Evolutionary conservation across 495 filamentous ascomycete genomes (phyloP), one percentile per base, ranked within the genome.

Genomic region (Annulohypoxylon nitens): DNA sequence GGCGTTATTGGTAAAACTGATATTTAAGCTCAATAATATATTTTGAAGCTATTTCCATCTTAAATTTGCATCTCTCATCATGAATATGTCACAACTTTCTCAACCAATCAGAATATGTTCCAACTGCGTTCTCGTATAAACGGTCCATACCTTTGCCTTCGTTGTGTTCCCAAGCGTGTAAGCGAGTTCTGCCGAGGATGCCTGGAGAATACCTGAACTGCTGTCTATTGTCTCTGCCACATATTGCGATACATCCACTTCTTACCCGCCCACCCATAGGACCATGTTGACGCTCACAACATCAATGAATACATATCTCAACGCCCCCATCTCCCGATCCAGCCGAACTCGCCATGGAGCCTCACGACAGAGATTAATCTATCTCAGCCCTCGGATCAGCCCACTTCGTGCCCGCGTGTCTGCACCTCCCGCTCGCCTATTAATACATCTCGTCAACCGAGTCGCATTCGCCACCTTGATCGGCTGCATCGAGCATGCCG

Each of bases 391-490:
- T 41, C 59, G 10, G 14, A 69, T 69, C 59, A 63, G 50, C 39
- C 25, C 51, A 63, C 20, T 14, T 23, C 12, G 10, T 37, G 8
- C 23, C 18, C 57, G 36, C 36, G 12, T 43, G 20, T 30, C 20
- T 60, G 16, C 25, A 2, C 45, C 23, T 59, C 4, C 18, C 7
- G 18, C 34, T 34, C 55, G 12, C 26, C 25, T 68, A 7, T 18
- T 8, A 26, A 30, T 12, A 6, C 4, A 37, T 20, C 53, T 57
- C 36, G 10, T 34, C n/a, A 41, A 43, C 34, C 2, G 20, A 34
- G 16, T 69, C 37, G 12, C 12, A 70, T 64, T 70, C 51, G 67
- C 67, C 50, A 70, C 67, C 50, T 36, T 20, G 60, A 64, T 64
- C 51, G 18, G 18, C 67, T 14, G 14, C 11, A 33, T 64, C 63